A percentile compares a stretch with the other conserved stretches of the same genome.
Evolutionary conservation across 441 rosid species (phyloP).

Genomic region (Euphorbia celastroides): DNA sequence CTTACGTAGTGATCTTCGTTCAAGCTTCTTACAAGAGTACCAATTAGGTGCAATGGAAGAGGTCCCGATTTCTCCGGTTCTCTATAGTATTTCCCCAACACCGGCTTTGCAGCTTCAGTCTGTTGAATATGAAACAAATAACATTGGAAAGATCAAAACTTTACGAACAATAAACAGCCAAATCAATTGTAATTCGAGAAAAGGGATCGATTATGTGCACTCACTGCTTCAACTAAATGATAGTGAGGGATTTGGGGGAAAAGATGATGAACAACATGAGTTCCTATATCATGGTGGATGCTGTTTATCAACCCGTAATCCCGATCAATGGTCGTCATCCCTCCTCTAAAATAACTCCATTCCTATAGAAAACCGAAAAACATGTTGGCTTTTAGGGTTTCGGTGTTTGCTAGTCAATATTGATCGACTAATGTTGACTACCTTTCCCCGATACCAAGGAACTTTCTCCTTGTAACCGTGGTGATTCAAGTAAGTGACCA

Average conservation of each 20-base stretch:
- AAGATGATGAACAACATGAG: slow-evolving; percentile 59
- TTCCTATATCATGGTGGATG: slow-evolving; percentile 64
- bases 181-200: background rate
- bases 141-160: background rate
- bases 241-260: slow-evolving; percentile 70
- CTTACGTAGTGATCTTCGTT: slow-evolving; percentile 47
- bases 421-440: slow-evolving; percentile 9
- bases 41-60: slow-evolving; percentile 39
- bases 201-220: slow-evolving; percentile 7
- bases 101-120: slow-evolving; percentile 80
- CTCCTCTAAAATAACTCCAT: slow-evolving; percentile 63
- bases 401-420: no score
- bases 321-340: slow-evolving; percentile 52
- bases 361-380: slow-evolving; percentile 20
- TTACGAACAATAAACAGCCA: background rate
- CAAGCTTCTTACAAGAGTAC: slow-evolving; percentile 31
- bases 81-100: slow-evolving; percentile 50
- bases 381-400: background rate
- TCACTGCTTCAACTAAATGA: slow-evolving; percentile 56
- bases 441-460: slow-evolving; percentile 98
- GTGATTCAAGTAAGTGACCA: slow-evolving; percentile 90
- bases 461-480: slow-evolving; percentile 80
- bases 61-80: slow-evolving; percentile 46
- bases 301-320: slow-evolving; percentile 56
- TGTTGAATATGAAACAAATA: slow-evolving; percentile 18